These are phyloP conservation scores for Dionaea muscipula DNA, from an alignment of 179 eudicot genomes.

Conservation along the genomic window DNA sequence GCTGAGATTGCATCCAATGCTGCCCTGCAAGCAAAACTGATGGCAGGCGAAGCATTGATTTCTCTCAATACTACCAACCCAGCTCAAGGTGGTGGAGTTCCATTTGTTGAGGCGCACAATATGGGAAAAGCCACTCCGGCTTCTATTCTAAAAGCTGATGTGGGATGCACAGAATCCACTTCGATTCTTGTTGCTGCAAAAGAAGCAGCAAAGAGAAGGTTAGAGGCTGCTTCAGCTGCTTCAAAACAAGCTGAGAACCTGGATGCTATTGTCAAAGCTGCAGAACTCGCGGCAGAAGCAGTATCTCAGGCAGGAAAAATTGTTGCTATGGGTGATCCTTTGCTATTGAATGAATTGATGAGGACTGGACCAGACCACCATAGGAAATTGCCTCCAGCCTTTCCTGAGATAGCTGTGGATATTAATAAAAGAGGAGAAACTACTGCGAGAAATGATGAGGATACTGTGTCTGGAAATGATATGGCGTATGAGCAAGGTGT, in stretches of 20 bases:
- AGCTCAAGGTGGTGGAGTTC: slow-evolving; percentile 11
- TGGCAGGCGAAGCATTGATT: slow-evolving; percentile 67
- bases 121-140: slow-evolving; percentile 35
- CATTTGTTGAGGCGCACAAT: slow-evolving; percentile 17
- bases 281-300: slow-evolving; percentile 95
- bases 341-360: slow-evolving; percentile 42
- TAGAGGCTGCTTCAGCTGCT: slow-evolving; percentile 93
- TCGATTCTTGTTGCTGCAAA: slow-evolving; percentile 67
- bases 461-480: slow-evolving; percentile 10
- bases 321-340: slow-evolving; percentile 77
- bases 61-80: slow-evolving; percentile 20
- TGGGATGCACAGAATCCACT: slow-evolving; percentile 28
- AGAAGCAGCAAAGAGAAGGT: slow-evolving; percentile 70
- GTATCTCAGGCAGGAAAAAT: slow-evolving; percentile 87
- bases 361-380: slow-evolving; percentile 72
- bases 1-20: slow-evolving; percentile 76
- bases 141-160: slow-evolving; percentile 39
- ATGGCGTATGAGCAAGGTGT: slow-evolving; percentile 11
- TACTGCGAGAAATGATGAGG: slow-evolving; percentile 11
- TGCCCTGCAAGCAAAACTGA: slow-evolving; percentile 66
- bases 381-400: slow-evolving; percentile 44
- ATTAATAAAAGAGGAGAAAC: slow-evolving; percentile 17
- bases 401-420: slow-evolving; percentile 19
- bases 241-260: slow-evolving; percentile 86
- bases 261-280: slow-evolving; percentile 85